Base-by-base conservation (phyloP, 2,329 filamentous ascomycete genomes). In the Aspergillus sp. region DNA sequence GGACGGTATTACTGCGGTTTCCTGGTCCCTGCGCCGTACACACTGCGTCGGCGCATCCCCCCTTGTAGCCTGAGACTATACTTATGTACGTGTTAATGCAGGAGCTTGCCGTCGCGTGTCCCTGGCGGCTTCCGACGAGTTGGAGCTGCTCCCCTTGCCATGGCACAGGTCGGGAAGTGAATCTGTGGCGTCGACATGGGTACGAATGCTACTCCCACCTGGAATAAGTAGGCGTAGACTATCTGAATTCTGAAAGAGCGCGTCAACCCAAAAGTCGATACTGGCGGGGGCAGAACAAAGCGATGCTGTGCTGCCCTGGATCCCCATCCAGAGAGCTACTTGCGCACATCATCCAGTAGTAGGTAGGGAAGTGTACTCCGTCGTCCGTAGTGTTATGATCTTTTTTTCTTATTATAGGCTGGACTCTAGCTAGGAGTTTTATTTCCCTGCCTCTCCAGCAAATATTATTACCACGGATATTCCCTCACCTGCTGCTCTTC, bases 401-500 rank as follows among this genome's bases (percentile, higher is more conserved):
- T 23, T 8, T 9, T 43, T 43, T 25, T 52, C 31, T 43, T 52
- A 52, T 50, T 46, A 46, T 31, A 41, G 48, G 35, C 23, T 49
- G 31, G 31, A 25, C 31, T 39, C 39, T 39, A 51, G 48, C 39
- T 39, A 51, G 48, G 50, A 58, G 48, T 48, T 55, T 47, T 43
- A 47, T 54, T 49, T 49, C 40, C 53, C 51, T 58, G 46, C 44
- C 33, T 52, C 45, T 35, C 45, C n/a, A 46, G 44, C 25, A 46
- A 21, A 45, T 45, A 37, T 37, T 35, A 49, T 37, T 46, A 33
- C 31, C 14, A 39, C 41, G 39, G 46, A 45, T 56, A 50, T 56
- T 48, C 57, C 53, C 48, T 47, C 41, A 52, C 55, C 43, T 46
- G 12, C 43, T 51, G 40, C 53, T 62, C 46, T 41, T 52, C 46